These are phyloP conservation scores for Paramecium caudatum DNA, from an alignment of 73 alveolate genomes.

Conservation along the genomic window DNA sequence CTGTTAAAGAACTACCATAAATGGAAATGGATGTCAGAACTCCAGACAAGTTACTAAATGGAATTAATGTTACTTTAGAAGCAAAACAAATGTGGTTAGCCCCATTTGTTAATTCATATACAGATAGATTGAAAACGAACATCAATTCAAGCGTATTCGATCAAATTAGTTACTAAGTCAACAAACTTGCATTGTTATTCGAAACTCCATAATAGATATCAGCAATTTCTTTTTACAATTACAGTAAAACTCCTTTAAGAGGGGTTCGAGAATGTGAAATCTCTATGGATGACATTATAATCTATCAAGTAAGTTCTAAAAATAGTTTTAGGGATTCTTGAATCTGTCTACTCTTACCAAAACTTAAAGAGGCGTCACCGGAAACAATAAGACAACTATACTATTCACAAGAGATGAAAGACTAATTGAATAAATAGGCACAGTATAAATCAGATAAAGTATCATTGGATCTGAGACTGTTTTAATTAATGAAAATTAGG, in stretches of 20 bases:
- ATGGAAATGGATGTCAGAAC: slow-evolving; percentile 87
- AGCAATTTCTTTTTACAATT: slow-evolving; percentile 85
- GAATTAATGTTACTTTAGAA: slow-evolving; percentile 80
- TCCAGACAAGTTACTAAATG: slow-evolving; percentile 87
- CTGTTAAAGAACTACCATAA: slow-evolving; percentile 77
- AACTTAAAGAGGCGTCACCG: neutral
- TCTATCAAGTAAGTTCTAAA: slow-evolving; percentile 77
- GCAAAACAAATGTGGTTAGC: slow-evolving; percentile 92
- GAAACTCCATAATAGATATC: slow-evolving; percentile 82
- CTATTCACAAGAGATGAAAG: slow-evolving; percentile 53
- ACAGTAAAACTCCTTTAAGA: slow-evolving; percentile 87
- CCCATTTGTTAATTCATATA: slow-evolving; percentile 84
- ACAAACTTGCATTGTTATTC: slow-evolving; percentile 77
- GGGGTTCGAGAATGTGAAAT: slow-evolving; percentile 91
- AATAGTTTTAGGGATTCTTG: slow-evolving; percentile 9
- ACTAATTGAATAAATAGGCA: slow-evolving; percentile 16
- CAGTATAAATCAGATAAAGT: slow-evolving; percentile 54
- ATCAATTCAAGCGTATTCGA: slow-evolving; percentile 44
- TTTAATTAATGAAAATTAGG: slow-evolving; percentile 40
- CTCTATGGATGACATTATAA: slow-evolving; percentile 83
- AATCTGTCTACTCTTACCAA: slow-evolving; percentile 34
- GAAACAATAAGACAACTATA: slow-evolving; percentile 49
- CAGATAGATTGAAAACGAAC: slow-evolving; percentile 64
- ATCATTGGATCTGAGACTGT: slow-evolving; percentile 7
- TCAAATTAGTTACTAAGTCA: slow-evolving; percentile 59